These are phyloP conservation scores for Fusarium pseudoanthophilum DNA, from an alignment of 2,329 filamentous ascomycete genomes.

Conservation along the genomic window DNA sequence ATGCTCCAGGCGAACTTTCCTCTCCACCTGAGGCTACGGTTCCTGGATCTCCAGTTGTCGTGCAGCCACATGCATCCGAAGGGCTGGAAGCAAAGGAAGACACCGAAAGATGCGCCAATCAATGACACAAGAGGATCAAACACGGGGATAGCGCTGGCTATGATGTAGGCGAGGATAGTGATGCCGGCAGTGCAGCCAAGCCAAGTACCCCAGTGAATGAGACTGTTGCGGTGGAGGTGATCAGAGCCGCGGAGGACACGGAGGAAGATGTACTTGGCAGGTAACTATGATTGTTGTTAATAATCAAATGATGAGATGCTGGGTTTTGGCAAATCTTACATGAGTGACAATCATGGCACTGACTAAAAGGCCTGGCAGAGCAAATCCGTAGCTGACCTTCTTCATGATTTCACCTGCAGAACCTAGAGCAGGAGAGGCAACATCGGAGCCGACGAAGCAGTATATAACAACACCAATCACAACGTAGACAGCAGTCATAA, in stretches of 20 bases:
- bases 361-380: constrained; percentile 47
- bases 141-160: constrained; percentile 31
- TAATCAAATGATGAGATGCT: neutral
- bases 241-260: constrained; percentile 45
- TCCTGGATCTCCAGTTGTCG: constrained; percentile 20
- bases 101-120: constrained; percentile 31
- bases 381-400: constrained; percentile 57
- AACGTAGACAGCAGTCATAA: constrained; percentile 48
- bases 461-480: constrained; percentile 55
- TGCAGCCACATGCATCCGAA: constrained; percentile 34
- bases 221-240: constrained; percentile 44
- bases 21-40: constrained; percentile 3
- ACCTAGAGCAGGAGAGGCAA: constrained; percentile 59
- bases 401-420: constrained; percentile 56
- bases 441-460: constrained; percentile 57
- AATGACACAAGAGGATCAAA: constrained; percentile 32
- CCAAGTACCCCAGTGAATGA: constrained; percentile 47
- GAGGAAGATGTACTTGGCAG: constrained; percentile 47
- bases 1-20: constrained; percentile 13
- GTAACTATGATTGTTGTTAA: constrained; percentile 8
- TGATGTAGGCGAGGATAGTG: constrained; percentile 28
- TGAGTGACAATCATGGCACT: constrained; percentile 45
- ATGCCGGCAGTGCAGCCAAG: constrained; percentile 24
- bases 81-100: constrained; percentile 36
- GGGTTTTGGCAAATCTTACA: constrained; percentile 27